Evolutionary conservation across 306 rosid species (phyloP).

Genomic region (Pachyrhizus erosus): DNA sequence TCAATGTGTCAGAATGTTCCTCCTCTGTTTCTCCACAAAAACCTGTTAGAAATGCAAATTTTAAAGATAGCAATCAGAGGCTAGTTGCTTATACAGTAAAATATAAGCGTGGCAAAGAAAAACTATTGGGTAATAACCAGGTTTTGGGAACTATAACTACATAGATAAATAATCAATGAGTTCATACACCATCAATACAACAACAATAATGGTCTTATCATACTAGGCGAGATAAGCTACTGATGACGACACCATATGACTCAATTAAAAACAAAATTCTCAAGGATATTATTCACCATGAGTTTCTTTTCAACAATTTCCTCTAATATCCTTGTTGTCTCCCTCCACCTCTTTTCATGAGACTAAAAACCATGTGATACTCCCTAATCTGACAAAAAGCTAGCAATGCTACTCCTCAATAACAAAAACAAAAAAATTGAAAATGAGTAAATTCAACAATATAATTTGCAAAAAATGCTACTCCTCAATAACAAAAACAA

Average conservation of each 20-base stretch:
- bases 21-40: conserved; percentile 96
- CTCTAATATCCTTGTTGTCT: background rate
- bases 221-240: background rate
- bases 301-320: background rate
- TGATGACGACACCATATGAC: background rate
- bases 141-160: conserved; percentile 27
- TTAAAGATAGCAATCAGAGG: background rate
- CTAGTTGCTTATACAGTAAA: conserved; percentile 14
- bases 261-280: background rate
- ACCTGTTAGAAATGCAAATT: conserved; percentile 61
- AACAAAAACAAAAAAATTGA: background rate
- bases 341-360: background rate
- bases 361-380: background rate
- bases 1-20: conserved; percentile 79
- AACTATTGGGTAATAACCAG: background rate
- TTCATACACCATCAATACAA: conserved; percentile 13
- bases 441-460: too few species aligned
- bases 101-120: background rate
- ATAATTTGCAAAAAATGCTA: too few species aligned
- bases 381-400: too few species aligned
- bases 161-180: conserved; percentile 8
- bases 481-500: background rate
- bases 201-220: background rate
- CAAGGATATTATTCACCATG: background rate
- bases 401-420: too few species aligned